Evolutionary conservation across 331 rosid species (phyloP), one percentile per base, ranked within the genome.

Genomic region (Spiraea crenata): DNA sequence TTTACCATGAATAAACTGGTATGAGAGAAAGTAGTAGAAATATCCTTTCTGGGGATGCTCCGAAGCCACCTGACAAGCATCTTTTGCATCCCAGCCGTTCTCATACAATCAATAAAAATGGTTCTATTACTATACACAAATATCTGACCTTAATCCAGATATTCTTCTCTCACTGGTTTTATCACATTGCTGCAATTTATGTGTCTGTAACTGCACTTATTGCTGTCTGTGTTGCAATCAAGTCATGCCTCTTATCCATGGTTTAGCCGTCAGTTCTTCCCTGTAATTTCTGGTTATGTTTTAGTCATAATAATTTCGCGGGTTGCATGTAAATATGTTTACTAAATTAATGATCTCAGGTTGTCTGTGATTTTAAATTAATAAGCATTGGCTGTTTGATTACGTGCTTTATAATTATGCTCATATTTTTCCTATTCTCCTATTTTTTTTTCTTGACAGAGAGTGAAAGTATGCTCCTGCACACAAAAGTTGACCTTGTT

Each of bases 401-500:
- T 16, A 16, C 35, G 7, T 0, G 62, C 52, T 46, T 12, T 9
- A 39, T 54, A 17, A 6, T 60, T 67, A 25, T 39, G 39, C 57
- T 78, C 7, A 0, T 34, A 63, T 44, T 70, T 17, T 73, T 65
- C 39, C 54, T 45, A 56, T 65, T 54, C 69, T 40, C 40, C 40
- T 49, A 52, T 48, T 76, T 31, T 13, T 64, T 57, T 77, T 81
- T 57, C 71, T 80, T 77, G 79, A 57, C 79, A 93, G 97, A 85
- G 44, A 68, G 77, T 62, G 97, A 93, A 78, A 82, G 87, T 47
- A 41, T 46, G 76, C 67, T 9, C 67, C 87, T 93, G 68, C 99
- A 93, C 77, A 76, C 87, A 8, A 89, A 87, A 83, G 92, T 93
- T 79, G 99, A 93, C 82, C 92, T 93, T 54, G 95, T 93, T 69